Conservation (phyloP, 805 yeast species). For the Candida quercuum region DNA sequence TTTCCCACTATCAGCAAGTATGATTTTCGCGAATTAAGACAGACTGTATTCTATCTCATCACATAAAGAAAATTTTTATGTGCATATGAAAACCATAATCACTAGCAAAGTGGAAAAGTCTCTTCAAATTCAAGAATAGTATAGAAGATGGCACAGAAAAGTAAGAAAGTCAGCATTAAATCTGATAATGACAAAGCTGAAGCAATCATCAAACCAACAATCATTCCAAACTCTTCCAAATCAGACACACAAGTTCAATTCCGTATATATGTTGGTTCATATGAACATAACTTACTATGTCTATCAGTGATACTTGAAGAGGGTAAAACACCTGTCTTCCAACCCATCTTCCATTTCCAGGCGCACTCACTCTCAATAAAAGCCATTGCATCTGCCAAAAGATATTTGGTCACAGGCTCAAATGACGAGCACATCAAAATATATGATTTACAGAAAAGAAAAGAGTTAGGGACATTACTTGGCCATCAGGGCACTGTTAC, state of each 20-base stretch:
- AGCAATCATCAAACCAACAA: slow-evolving; percentile 20
- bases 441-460: slow-evolving; percentile 89
- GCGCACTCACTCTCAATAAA: slow-evolving; percentile 90
- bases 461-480: slow-evolving; percentile 85
- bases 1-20: no score
- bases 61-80: no score
- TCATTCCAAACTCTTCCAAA: slow-evolving; percentile 13
- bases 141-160: slow-evolving; percentile 7
- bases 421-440: slow-evolving; percentile 94
- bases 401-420: slow-evolving; percentile 89
- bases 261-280: slow-evolving; percentile 88
- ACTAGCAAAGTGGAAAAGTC: background rate
- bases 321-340: slow-evolving; percentile 60
- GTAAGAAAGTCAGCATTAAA: slow-evolving; percentile 6
- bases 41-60: no score
- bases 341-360: slow-evolving; percentile 92
- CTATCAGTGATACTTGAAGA: slow-evolving; percentile 62
- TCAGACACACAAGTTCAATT: slow-evolving; percentile 34
- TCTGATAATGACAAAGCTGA: slow-evolving; percentile 4
- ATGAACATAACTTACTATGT: slow-evolving; percentile 89
- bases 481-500: slow-evolving; percentile 90
- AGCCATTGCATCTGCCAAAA: slow-evolving; percentile 72
- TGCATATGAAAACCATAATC: background rate
- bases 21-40: no score
- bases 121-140: background rate